phyloP scores from a whole-genome alignment of 225 moss, liverwort and hornwort genomes.

The Pseudoscleropodium purum region DNA sequence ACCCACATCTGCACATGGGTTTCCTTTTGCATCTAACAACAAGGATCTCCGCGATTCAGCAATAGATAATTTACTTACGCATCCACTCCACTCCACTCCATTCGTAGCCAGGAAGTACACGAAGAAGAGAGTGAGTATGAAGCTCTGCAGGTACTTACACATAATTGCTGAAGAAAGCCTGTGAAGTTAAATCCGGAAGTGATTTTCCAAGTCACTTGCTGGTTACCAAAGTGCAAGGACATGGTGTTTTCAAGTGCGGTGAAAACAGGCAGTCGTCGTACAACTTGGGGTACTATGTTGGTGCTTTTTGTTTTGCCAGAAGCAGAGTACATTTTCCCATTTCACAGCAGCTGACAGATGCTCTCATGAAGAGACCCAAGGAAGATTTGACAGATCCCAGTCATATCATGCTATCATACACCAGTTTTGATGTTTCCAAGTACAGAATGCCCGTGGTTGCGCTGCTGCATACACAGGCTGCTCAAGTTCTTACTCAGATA shows the following conservation, averaged over 20 bases:
- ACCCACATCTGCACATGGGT: not conserved
- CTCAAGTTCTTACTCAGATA: slow-evolving; percentile 2
- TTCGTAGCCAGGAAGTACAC: not conserved
- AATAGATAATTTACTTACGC: not conserved
- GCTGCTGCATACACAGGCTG: not conserved
- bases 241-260: not conserved
- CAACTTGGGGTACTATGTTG: not conserved
- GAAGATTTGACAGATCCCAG: slow-evolving; percentile 30
- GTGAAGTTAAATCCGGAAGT: not conserved
- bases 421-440: not conserved
- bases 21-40: not conserved
- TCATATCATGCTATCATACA: slow-evolving; percentile 14
- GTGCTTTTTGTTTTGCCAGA: not conserved
- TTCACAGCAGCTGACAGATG: slow-evolving; percentile 36
- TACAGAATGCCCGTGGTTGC: not conserved
- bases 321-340: not conserved
- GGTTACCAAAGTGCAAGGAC: not conserved
- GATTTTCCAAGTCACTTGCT: not conserved
- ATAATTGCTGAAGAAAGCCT: not conserved
- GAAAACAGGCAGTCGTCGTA: not conserved
- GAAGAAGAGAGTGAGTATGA: not conserved
- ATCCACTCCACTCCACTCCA: not conserved
- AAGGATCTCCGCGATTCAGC: not conserved
- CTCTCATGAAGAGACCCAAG: slow-evolving; percentile 36
- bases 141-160: not conserved